Conservation (phyloP, 345 rosid genomes). For the Pugionium dolabratum region DNA sequence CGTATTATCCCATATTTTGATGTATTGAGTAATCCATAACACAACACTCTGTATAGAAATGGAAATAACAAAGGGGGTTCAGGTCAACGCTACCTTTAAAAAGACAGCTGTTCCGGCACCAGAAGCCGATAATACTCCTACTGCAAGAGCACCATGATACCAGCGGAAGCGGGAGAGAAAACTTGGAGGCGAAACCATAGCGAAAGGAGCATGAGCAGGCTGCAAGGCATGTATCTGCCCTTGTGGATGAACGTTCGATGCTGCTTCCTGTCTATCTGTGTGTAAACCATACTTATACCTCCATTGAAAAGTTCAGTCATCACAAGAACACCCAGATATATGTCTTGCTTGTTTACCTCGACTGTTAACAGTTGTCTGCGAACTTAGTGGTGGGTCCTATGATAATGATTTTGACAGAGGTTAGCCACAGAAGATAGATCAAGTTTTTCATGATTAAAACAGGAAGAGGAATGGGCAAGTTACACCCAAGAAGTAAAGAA, state of each 20-base stretch:
- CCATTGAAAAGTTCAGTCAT: conserved; percentile 10
- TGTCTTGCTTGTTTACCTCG: conserved; percentile 52
- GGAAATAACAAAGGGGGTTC: conserved; percentile 4
- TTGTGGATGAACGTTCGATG: conserved; percentile 58
- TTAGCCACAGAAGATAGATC: not conserved
- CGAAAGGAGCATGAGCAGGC: conserved; percentile 50
- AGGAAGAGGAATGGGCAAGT: not conserved
- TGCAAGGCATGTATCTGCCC: conserved; percentile 56
- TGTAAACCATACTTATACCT: not conserved
- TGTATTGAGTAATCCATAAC: not conserved
- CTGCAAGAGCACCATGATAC: conserved; percentile 79
- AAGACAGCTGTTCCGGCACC: conserved; percentile 86
- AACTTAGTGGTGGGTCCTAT: conserved; percentile 83
- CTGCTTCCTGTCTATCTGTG: conserved; percentile 58
- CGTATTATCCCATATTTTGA: not conserved
- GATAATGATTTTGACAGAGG: conserved; percentile 29
- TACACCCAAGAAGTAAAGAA: not conserved
- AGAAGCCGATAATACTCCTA: conserved; percentile 78
- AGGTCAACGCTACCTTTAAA: conserved; percentile 55
- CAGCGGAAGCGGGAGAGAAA: conserved; percentile 58
- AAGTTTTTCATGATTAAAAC: not conserved
- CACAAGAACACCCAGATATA: conserved; percentile 23
- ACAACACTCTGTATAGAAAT: not conserved
- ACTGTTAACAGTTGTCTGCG: conserved; percentile 52
- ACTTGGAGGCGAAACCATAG: conserved; percentile 44